Conservation (phyloP, 75 land plant genomes). For the Chamaecyparis obtusa region DNA sequence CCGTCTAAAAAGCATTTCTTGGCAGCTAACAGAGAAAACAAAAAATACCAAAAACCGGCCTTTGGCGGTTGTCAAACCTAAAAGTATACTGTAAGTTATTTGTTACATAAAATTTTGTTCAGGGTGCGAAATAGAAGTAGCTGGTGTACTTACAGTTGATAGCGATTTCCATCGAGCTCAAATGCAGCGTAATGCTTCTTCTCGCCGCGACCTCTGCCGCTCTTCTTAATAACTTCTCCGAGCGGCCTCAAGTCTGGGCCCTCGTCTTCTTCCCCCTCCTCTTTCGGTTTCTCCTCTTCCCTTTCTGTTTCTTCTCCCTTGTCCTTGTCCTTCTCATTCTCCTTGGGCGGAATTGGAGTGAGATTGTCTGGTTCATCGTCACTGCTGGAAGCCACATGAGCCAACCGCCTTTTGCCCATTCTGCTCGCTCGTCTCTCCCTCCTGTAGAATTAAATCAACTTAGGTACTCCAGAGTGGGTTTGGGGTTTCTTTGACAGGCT, state of each 20-base stretch:
- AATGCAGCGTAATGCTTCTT: constrained; percentile 61
- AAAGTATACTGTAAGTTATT: too few relatives aligned
- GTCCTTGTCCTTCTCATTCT: background rate
- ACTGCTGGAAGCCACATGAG: constrained; percentile 15
- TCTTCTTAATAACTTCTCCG: constrained; percentile 54
- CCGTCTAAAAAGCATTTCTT: too few relatives aligned
- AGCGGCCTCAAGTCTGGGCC: constrained; percentile 58
- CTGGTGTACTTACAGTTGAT: constrained; percentile 50
- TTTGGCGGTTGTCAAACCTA: too few relatives aligned
- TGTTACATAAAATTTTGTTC: too few relatives aligned
- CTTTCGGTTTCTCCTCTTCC: constrained; percentile 23
- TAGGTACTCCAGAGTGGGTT: too few relatives aligned
- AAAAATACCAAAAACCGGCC: too few relatives aligned
- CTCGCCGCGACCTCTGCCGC: constrained; percentile 66
- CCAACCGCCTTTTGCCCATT: constrained; percentile 28
- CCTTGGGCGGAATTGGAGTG: background rate
- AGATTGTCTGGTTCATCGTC: constrained; percentile 20
- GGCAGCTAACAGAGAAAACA: too few relatives aligned
- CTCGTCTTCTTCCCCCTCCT: constrained; percentile 18
- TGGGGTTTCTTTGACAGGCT: too few relatives aligned
- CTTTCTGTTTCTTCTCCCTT: constrained; percentile 2
- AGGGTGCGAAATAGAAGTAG: background rate
- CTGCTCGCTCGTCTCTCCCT: background rate
- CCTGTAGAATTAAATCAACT: background rate
- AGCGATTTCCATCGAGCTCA: constrained; percentile 75